A percentile compares a stretch with the other conserved stretches of the same genome.
phyloP scores from a whole-genome alignment of 805 yeast species.

The Cephaloascus fragrans region DNA sequence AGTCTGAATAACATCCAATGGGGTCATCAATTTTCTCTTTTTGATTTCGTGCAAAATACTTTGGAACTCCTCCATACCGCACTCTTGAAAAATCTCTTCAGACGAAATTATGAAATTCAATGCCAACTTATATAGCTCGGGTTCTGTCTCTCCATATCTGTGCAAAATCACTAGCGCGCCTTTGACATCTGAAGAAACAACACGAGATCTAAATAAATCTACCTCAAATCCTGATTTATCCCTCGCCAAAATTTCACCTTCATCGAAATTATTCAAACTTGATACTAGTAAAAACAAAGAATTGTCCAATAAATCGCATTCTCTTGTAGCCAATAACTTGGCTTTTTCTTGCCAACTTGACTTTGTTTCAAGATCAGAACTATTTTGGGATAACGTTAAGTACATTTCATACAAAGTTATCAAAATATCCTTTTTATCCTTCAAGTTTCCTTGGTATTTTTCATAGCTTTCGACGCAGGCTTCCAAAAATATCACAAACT shows the following conservation, averaged over 20 bases:
- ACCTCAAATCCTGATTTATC: constrained; percentile 38
- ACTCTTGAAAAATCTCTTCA: constrained; percentile 35
- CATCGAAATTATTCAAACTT: constrained; percentile 44
- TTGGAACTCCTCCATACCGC: constrained; percentile 40
- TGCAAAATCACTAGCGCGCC: constrained; percentile 49
- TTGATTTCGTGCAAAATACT: constrained; percentile 45
- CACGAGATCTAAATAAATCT: constrained; percentile 57
- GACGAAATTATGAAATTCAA: constrained; percentile 53
- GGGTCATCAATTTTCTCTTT: constrained; percentile 46
- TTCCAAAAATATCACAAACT: constrained; percentile 86
- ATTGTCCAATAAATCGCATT: constrained; percentile 42
- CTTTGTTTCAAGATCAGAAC: constrained; percentile 22
- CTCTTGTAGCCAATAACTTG: constrained; percentile 30
- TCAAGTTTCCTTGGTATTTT: constrained; percentile 56
- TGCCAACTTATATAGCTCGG: constrained; percentile 57
- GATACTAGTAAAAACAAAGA: constrained; percentile 46
- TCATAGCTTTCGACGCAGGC: constrained; percentile 80
- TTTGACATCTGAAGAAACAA: constrained; percentile 45
- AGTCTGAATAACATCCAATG: constrained; percentile 68
- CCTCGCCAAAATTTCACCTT: constrained; percentile 33
- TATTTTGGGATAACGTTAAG: constrained; percentile 41
- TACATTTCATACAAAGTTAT: constrained; percentile 81
- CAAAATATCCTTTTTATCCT: constrained; percentile 64
- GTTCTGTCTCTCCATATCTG: constrained; percentile 51
- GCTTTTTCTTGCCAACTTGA: constrained; percentile 64